Evolutionary conservation across 441 rosid genomes (phyloP).

Genomic region (Erodium trifolium): DNA sequence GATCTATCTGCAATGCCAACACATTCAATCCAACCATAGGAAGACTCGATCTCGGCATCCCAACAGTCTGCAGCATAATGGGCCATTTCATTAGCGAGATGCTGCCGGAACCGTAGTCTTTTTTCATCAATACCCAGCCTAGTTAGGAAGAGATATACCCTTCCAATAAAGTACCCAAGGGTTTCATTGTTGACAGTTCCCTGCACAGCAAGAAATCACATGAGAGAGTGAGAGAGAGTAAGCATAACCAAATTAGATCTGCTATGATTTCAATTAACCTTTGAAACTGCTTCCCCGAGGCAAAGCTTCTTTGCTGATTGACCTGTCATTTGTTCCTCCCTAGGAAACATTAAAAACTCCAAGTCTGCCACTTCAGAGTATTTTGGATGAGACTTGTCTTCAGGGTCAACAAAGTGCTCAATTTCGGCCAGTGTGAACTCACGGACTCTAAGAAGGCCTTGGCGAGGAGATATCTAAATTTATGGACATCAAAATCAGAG

Average conservation of each 20-base stretch:
- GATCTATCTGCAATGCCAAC: constrained; percentile 82
- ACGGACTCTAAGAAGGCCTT: constrained; percentile 66
- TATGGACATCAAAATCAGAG: constrained; percentile 1
- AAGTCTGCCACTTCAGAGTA: constrained; percentile 41
- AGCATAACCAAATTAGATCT: too few relatives aligned
- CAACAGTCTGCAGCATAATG: constrained; percentile 79
- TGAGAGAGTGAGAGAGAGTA: neutral
- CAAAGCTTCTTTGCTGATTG: constrained; percentile 46
- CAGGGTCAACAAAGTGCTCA: constrained; percentile 73
- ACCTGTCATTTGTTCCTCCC: constrained; percentile 61
- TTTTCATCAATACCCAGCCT: constrained; percentile 48
- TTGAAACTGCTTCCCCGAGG: constrained; percentile 59
- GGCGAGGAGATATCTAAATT: constrained; percentile 66
- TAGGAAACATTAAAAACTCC: constrained; percentile 67
- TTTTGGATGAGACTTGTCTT: constrained; percentile 58
- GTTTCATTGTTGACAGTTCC: constrained; percentile 68
- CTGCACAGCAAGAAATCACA: constrained; percentile 21
- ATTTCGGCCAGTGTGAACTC: constrained; percentile 75
- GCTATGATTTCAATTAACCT: constrained; percentile 4
- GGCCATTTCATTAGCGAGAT: constrained; percentile 82
- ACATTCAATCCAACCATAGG: constrained; percentile 78
- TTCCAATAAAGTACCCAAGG: constrained; percentile 69
- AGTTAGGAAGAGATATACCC: constrained; percentile 61
- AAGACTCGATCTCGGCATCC: constrained; percentile 78
- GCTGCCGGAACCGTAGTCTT: constrained; percentile 56